These are phyloP conservation scores for Sphagnum fallax DNA, from an alignment of 228 moss, liverwort and hornwort genomes.

Conservation along the genomic window DNA sequence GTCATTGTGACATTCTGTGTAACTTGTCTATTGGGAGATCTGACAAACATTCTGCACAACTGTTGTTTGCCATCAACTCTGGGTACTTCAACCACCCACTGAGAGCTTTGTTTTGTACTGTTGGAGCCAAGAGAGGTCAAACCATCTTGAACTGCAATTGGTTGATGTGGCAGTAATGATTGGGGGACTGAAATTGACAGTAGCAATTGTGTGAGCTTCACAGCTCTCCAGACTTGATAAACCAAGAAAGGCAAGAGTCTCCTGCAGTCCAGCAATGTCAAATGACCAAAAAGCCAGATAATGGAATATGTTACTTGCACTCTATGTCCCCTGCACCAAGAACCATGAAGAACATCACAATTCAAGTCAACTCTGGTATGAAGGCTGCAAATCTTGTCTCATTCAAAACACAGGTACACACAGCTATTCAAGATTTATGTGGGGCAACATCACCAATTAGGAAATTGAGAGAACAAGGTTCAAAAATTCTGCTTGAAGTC, in stretches of 20 bases:
- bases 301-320: conserved; percentile 41
- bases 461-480: background rate
- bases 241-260: conserved; percentile 26
- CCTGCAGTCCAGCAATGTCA: conserved; percentile 32
- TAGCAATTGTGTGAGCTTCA: conserved; percentile 45
- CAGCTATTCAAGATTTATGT: background rate
- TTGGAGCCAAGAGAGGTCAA: background rate
- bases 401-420: background rate
- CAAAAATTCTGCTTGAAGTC: no score
- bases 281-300: conserved; percentile 42
- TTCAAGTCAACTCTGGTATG: no score
- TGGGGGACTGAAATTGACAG: conserved; percentile 25
- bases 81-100: background rate
- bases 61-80: background rate
- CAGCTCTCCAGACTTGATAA: conserved; percentile 36
- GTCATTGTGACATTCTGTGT: conserved; percentile 16
- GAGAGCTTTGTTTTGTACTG: background rate
- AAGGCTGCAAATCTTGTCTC: conserved; percentile 12
- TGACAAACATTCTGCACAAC: background rate
- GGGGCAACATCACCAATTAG: background rate
- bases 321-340: background rate
- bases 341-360: no score
- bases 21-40: background rate
- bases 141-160: background rate
- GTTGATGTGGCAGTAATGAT: conserved; percentile 18